Conservation (phyloP, 129 eudicot genomes). For the Pseudognaphalium luteoalbum region DNA sequence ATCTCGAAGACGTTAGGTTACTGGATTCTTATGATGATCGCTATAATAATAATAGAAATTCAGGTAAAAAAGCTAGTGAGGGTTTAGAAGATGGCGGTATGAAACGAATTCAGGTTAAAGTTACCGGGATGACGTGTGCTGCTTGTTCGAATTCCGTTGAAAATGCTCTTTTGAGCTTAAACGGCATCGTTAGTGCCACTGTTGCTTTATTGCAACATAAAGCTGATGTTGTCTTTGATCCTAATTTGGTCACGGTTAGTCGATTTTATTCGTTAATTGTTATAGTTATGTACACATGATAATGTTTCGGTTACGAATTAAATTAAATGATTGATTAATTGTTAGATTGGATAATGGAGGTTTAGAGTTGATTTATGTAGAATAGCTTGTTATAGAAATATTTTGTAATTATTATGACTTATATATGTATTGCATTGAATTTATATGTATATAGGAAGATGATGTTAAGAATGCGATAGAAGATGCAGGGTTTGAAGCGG, state of each 20-base stretch:
- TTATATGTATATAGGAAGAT: constrained; percentile 65
- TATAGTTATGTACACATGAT: not conserved
- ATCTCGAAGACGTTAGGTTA: constrained; percentile 69
- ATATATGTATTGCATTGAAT: not conserved
- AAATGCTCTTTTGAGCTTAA: constrained; percentile 60
- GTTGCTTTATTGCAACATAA: constrained; percentile 88
- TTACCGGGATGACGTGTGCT: constrained; percentile 92
- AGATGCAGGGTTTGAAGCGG: constrained; percentile 99
- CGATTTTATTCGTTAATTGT: too few relatives aligned
- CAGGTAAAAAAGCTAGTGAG: not conserved
- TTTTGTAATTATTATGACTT: not conserved
- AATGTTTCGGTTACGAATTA: not conserved
- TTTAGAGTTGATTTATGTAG: not conserved
- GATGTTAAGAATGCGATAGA: constrained; percentile 89
- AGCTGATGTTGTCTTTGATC: constrained; percentile 74
- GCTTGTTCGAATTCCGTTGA: constrained; percentile 90
- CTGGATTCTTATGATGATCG: constrained; percentile 57
- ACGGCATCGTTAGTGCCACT: constrained; percentile 68
- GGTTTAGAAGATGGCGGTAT: constrained; percentile 31
- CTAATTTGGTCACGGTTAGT: constrained; percentile 65
- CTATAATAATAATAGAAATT: constrained; percentile 5
- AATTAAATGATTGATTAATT: not conserved
- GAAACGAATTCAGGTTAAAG: constrained; percentile 53
- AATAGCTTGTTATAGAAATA: not conserved
- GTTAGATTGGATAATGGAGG: not conserved